Conservation (phyloP, 345 rosid species). For the Garcia nutans region DNA sequence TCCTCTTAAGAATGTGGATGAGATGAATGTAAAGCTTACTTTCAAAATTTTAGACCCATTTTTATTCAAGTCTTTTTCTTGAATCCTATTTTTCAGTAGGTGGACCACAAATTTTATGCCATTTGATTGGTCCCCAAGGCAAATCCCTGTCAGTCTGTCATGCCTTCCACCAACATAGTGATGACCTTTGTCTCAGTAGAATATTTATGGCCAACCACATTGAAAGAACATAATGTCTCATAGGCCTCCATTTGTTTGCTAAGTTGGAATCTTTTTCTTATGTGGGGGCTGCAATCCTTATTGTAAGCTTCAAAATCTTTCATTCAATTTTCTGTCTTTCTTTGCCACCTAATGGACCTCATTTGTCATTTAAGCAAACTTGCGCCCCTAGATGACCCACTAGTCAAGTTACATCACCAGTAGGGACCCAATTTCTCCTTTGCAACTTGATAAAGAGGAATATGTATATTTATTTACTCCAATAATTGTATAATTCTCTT, state of each 20-base stretch:
- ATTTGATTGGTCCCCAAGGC: conserved; percentile 53
- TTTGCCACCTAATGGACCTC: conserved; percentile 20
- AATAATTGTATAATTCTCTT: neutral
- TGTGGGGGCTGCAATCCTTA: conserved; percentile 37
- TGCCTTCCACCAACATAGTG: conserved; percentile 56
- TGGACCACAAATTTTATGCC: conserved; percentile 39
- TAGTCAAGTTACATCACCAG: conserved; percentile 6
- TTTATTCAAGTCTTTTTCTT: conserved; percentile 25
- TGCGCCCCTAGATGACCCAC: conserved; percentile 11
- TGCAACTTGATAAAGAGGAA: conserved; percentile 2
- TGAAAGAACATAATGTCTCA: conserved; percentile 32
- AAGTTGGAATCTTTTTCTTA: conserved; percentile 30
- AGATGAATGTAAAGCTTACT: conserved; percentile 23
- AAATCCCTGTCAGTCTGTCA: conserved; percentile 53
- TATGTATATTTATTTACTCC: neutral
- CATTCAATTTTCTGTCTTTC: conserved; percentile 19
- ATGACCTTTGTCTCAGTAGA: conserved; percentile 57
- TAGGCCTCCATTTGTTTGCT: conserved; percentile 29
- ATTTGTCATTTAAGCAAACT: conserved; percentile 19
- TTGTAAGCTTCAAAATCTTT: conserved; percentile 14
- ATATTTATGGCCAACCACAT: conserved; percentile 53
- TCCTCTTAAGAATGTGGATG: conserved; percentile 29
- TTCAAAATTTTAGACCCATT: conserved; percentile 28
- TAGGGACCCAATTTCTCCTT: neutral
- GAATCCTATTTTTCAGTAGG: conserved; percentile 23